phyloP scores from a whole-genome alignment of 169 alveolate genomes.

The Plasmodium coatneyi region DNA sequence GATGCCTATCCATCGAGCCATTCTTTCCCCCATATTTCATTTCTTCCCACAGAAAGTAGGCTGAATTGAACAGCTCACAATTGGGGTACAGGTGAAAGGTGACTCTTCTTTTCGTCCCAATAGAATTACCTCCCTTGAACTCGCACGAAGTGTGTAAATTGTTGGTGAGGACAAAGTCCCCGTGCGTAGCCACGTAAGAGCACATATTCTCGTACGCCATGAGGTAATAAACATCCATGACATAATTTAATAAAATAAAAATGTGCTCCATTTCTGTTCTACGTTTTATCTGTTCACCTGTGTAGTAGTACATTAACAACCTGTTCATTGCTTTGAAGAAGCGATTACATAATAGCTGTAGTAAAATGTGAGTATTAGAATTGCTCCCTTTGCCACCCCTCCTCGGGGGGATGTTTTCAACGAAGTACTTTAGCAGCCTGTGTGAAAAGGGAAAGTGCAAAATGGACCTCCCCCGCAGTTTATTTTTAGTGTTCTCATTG shows the following conservation, averaged over 20 bases:
- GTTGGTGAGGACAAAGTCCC: slow-evolving; percentile 14
- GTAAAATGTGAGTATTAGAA: not conserved
- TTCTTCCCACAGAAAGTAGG: slow-evolving; percentile 55
- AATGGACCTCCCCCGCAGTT: not conserved
- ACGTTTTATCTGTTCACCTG: not conserved
- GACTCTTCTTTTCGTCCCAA: slow-evolving; percentile 16
- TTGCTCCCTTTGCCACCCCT: not conserved
- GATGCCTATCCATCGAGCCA: slow-evolving; percentile 11
- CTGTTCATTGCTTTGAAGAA: slow-evolving; percentile 15
- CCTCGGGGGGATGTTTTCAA: slow-evolving; percentile 7
- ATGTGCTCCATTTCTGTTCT: not conserved
- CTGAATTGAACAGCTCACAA: slow-evolving; percentile 20
- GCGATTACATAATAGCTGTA: slow-evolving; percentile 2
- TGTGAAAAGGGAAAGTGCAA: slow-evolving; percentile 63
- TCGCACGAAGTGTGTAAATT: not conserved
- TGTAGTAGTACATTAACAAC: slow-evolving; percentile 13
- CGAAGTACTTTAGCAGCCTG: slow-evolving; percentile 42
- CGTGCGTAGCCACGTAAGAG: not conserved
- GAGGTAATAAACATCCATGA: slow-evolving; percentile 49
- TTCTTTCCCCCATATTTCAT: slow-evolving; percentile 19
- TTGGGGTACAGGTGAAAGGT: slow-evolving; percentile 38
- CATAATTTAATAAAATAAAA: slow-evolving; percentile 38
- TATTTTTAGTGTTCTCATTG: not conserved
- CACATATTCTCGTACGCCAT: slow-evolving; percentile 29
- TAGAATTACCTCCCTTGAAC: not conserved